Evolutionary conservation across 2,329 filamentous ascomycete genomes (phyloP).

Genomic region (Parastagonospora avenae): DNA sequence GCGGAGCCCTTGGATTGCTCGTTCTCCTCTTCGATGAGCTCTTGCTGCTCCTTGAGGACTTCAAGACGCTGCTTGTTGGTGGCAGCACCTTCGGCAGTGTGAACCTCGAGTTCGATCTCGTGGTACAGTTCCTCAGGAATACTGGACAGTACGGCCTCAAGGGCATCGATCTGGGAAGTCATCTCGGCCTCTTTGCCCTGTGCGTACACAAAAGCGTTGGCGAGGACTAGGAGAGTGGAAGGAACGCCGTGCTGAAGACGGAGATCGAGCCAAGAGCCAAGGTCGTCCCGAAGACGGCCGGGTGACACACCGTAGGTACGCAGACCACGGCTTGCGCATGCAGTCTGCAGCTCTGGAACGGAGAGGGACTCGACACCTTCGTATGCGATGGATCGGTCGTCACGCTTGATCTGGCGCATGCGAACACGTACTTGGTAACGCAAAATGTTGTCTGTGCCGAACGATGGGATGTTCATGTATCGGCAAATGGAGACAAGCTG

Average conservation of each 20-base stretch:
- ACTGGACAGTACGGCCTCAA: constrained; percentile 88
- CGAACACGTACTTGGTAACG: constrained; percentile 96
- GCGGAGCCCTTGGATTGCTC: constrained; percentile 80
- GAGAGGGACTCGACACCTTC: constrained; percentile 93
- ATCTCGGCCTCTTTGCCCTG: constrained; percentile 84
- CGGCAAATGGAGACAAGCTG: constrained; percentile 97
- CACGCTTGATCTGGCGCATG: constrained; percentile 99
- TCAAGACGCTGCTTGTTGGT: constrained; percentile 99
- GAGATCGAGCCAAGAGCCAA: constrained; percentile 92
- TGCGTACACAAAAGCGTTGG: constrained; percentile 97
- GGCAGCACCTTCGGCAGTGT: constrained; percentile 93
- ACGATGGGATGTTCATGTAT: constrained; percentile 97
- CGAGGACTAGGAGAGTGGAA: constrained; percentile 90
- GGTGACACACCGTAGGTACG: constrained; percentile 92
- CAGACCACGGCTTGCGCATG: constrained; percentile 88
- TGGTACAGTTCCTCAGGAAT: constrained; percentile 99
- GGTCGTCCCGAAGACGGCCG: constrained; percentile 82
- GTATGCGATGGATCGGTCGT: constrained; percentile 91
- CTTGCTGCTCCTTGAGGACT: constrained; percentile 97
- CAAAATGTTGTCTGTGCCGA: constrained; percentile 96
- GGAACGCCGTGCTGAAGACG: constrained; percentile 94
- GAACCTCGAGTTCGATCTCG: constrained; percentile 97
- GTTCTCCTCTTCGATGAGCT: constrained; percentile 96
- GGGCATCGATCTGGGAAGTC: constrained; percentile 86
- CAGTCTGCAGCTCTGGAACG: constrained; percentile 90